Evolutionary conservation across 768 basidiomycete species (phyloP).

Genomic region (Tulasnella sp.): DNA sequence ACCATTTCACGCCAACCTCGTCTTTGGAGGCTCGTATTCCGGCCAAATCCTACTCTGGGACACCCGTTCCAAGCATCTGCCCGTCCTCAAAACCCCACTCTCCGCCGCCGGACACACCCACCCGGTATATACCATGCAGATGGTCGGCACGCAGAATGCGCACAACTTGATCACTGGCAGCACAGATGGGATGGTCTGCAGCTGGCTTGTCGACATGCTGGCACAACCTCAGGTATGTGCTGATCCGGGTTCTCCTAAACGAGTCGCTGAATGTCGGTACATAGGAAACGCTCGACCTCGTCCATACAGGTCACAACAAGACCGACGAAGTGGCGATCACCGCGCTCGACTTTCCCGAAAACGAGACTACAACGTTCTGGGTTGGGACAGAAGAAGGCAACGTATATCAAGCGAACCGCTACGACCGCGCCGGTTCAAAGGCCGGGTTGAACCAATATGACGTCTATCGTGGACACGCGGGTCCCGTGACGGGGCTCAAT

Average conservation of each 20-base stretch:
- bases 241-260: neutral
- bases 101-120: slow-evolving; percentile 96
- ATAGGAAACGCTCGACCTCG: slow-evolving; percentile 86
- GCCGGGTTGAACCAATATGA: slow-evolving; percentile 90
- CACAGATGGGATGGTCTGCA: slow-evolving; percentile 93
- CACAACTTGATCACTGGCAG: slow-evolving; percentile 95
- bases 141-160: slow-evolving; percentile 98
- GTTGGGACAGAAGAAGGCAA: slow-evolving; percentile 98
- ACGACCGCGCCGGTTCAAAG: slow-evolving; percentile 93
- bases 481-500: slow-evolving; percentile 86
- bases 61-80: slow-evolving; percentile 89
- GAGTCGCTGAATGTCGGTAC: neutral
- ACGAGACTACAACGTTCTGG: slow-evolving; percentile 94
- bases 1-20: slow-evolving; percentile 91
- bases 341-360: slow-evolving; percentile 84
- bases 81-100: slow-evolving; percentile 90
- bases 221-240: slow-evolving; percentile 85
- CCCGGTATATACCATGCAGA: slow-evolving; percentile 95
- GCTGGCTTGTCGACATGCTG: slow-evolving; percentile 98
- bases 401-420: slow-evolving; percentile 91
- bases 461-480: slow-evolving; percentile 83
- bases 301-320: slow-evolving; percentile 86
- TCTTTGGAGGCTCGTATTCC: slow-evolving; percentile 98
- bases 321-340: slow-evolving; percentile 96
- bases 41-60: slow-evolving; percentile 98